phyloP scores from a whole-genome alignment of 2,329 filamentous ascomycete genomes.

The Chaetomiaceae sp. region DNA sequence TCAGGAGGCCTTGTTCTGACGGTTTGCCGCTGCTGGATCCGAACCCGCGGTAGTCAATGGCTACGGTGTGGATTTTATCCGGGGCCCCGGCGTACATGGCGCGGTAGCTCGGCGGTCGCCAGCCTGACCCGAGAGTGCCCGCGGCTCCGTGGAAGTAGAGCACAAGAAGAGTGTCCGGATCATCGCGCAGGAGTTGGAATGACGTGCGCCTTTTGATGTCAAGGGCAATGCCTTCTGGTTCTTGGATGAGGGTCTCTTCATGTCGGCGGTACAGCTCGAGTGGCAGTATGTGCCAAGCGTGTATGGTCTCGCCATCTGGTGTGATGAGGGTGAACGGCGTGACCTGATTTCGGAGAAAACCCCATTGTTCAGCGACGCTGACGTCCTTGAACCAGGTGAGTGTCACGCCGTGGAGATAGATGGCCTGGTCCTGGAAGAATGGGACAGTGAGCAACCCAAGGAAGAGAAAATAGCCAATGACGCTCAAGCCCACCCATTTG shows the following conservation, averaged over 20 bases:
- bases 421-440: slow-evolving; percentile 47
- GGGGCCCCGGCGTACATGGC: slow-evolving; percentile 46
- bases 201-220: slow-evolving; percentile 32
- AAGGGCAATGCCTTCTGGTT: slow-evolving; percentile 31
- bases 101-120: slow-evolving; percentile 49
- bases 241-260: slow-evolving; percentile 40
- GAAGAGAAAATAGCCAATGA: slow-evolving; percentile 12
- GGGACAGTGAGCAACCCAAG: slow-evolving; percentile 29
- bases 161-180: slow-evolving; percentile 39
- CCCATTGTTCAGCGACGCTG: slow-evolving; percentile 60
- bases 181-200: slow-evolving; percentile 40
- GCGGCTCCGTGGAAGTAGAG: slow-evolving; percentile 51
- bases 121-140: slow-evolving; percentile 51
- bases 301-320: slow-evolving; percentile 58
- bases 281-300: slow-evolving; percentile 73
- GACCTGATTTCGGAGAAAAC: slow-evolving; percentile 66
- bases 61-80: slow-evolving; percentile 48
- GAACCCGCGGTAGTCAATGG: slow-evolving; percentile 58
- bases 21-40: slow-evolving; percentile 47
- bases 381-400: slow-evolving; percentile 56
- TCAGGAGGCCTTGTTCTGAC: slow-evolving; percentile 48
- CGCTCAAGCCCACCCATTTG: background rate
- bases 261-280: slow-evolving; percentile 57
- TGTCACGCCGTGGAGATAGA: slow-evolving; percentile 49
- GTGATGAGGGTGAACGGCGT: slow-evolving; percentile 64